A percentile compares a stretch with the other conserved stretches of the same genome.
Conservation (phyloP, 345 rosid genomes). For the Citrus cavaleriei region DNA sequence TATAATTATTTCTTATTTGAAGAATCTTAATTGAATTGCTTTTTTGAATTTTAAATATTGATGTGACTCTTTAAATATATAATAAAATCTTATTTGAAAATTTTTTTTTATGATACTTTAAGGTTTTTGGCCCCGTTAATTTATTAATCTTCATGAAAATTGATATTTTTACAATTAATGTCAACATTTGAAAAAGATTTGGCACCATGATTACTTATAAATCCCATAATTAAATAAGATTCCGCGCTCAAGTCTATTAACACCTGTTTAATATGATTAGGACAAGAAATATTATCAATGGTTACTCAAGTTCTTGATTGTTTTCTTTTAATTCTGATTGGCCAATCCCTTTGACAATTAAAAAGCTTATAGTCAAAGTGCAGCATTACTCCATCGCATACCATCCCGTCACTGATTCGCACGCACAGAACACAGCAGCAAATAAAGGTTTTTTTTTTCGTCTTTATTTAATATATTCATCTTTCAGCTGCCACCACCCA, state of each 20-base stretch:
- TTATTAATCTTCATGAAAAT: background rate
- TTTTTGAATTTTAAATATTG: fast-evolving
- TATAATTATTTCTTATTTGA: fast-evolving
- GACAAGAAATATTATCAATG: background rate
- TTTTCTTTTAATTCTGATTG: conserved; percentile 2
- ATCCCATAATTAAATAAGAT: conserved; percentile 4
- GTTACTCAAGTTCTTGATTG: no score
- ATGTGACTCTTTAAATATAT: fast-evolving
- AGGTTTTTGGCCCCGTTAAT: background rate
- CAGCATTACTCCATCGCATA: background rate
- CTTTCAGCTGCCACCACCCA: background rate
- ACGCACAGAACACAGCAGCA: background rate
- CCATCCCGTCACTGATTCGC: background rate
- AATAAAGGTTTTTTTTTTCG: background rate
- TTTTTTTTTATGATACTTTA: no score
- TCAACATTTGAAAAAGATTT: background rate
- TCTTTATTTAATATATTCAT: background rate
- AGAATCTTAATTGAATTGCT: fast-evolving
- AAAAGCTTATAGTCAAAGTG: background rate
- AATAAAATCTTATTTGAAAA: no score
- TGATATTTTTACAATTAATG: background rate
- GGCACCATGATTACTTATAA: background rate
- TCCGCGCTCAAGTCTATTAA: background rate
- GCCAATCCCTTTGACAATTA: background rate
- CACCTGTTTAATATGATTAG: background rate